Evolutionary conservation across 1,284 basidiomycete genomes (phyloP).

Genomic region (Trichosporon ovoides): DNA sequence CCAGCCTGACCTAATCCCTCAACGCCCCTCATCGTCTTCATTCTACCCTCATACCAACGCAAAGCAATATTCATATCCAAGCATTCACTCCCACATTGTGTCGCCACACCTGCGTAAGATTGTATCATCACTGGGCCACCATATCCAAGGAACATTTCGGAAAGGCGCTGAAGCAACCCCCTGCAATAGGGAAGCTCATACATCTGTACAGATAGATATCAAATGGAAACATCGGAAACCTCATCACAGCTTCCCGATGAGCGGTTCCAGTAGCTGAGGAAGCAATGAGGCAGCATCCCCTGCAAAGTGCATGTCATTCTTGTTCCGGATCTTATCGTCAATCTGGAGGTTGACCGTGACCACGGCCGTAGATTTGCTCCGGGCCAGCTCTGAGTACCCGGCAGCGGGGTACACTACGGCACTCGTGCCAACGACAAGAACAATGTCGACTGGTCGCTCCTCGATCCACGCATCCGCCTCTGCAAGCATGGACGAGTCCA

Average conservation of each 20-base stretch:
- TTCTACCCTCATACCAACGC: no score
- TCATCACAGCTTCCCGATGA: constrained; percentile 7
- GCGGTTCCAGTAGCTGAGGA: constrained; percentile 10
- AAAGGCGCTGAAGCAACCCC: no score
- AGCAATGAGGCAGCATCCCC: constrained; percentile 15
- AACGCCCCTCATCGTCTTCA: no score
- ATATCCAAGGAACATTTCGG: not conserved
- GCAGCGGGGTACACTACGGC: constrained; percentile 15
- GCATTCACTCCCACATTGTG: not conserved
- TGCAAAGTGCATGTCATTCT: constrained; percentile 13
- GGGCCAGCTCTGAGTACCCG: constrained; percentile 15
- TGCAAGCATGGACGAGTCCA: constrained; percentile 10
- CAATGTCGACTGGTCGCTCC: constrained; percentile 10
- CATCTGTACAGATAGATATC: not conserved
- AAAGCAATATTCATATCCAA: no score
- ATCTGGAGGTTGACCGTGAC: constrained; percentile 18
- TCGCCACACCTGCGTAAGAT: not conserved
- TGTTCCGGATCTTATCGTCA: not conserved
- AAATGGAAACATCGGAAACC: not conserved
- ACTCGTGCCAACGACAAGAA: constrained; percentile 14
- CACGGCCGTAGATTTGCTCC: not conserved
- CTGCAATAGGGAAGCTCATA: not conserved
- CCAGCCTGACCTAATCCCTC: no score
- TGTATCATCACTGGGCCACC: not conserved
- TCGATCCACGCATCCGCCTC: constrained; percentile 14